Base-by-base conservation (phyloP, 164 flowering plant species). In the Litsea cubeba region DNA sequence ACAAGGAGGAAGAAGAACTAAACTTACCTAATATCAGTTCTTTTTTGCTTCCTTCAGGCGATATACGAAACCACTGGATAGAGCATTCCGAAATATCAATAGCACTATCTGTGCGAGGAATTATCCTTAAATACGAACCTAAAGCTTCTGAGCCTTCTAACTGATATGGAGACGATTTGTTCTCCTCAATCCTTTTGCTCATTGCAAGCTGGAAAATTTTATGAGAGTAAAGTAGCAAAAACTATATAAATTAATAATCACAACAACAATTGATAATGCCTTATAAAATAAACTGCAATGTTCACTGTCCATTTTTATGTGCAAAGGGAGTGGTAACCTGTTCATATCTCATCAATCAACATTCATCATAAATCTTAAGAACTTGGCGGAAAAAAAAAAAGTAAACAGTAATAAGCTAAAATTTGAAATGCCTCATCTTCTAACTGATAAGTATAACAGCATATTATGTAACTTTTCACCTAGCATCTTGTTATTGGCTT, bases 31-130 rank as follows among this genome's bases (percentile, higher is more conserved):
- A 87, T 82, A 94, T 92, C 71, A 84, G 81, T 77, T 92, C 97
- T 84, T 82, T 90, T 72, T 88, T 87, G 75, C 86, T 83, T 70
- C 88, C 88, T 67, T 91, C 91, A 66, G 89, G 74, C 67, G 93
- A 84, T 68, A 90, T 68, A 76, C 97, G 95, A 74, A 85, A 92
- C 99, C 98, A 96, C 71, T 94, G 97, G 79, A 96, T 82, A 57
- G 88, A 81, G 79, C 92, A 91, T 69, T 79, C 79, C 12, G 91
- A 86, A 76, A 92, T 82, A 54, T 94, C 98, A 7, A 84, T 81
- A 71, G 90, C 81, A 54, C 74, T 73, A 76, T 87, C 87, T 46
- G 86, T 83, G 81, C 85, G 83, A 69, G 91, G 81, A 66, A 77
- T 82, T 68, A 96, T 83, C 65, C 81, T 80, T 74, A 96, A 79